A percentile compares a stretch with the other conserved stretches of the same genome.
Conservation (phyloP, 768 basidiomycete genomes). For the Pholiota molesta region DNA sequence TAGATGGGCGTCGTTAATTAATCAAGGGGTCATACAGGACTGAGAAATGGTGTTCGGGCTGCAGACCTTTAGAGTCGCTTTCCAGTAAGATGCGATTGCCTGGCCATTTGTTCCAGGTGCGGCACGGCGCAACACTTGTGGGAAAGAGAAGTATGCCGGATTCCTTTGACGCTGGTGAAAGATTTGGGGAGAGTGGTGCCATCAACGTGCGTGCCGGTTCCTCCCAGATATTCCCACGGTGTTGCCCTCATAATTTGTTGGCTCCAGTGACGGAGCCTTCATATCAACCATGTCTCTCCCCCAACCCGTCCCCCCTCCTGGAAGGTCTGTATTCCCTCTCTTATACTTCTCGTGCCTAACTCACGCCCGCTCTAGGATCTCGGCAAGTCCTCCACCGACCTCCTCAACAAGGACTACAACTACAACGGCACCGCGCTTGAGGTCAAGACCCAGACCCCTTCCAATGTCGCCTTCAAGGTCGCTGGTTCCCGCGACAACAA, state of each 20-base stretch:
- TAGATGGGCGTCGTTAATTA: no score
- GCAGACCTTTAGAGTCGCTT: no score
- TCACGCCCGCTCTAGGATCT: slow-evolving; percentile 64
- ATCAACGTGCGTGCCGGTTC: slow-evolving; percentile 25
- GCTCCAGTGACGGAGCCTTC: slow-evolving; percentile 8
- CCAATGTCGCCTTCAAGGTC: slow-evolving; percentile 93
- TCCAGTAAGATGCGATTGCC: no score
- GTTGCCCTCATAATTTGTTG: slow-evolving; percentile 20
- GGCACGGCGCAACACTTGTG: no score
- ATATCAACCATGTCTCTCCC: slow-evolving; percentile 78
- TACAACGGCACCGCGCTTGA: slow-evolving; percentile 74
- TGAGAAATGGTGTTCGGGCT: no score
- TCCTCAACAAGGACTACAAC: slow-evolving; percentile 91
- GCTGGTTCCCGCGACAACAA: slow-evolving; percentile 80
- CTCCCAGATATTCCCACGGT: slow-evolving; percentile 24
- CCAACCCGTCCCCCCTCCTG: slow-evolving; percentile 97
- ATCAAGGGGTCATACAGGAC: no score
- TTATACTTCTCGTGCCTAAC: slow-evolving; percentile 2
- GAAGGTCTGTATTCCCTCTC: slow-evolving; percentile 65
- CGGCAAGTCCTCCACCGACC: slow-evolving; percentile 96
- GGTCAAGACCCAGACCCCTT: slow-evolving; percentile 88
- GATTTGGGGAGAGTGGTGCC: slow-evolving; percentile 10
- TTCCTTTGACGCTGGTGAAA: no score
- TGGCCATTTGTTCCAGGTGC: no score
- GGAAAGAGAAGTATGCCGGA: no score